Evolutionary conservation across 352 stramenopile species (phyloP).

Genomic region (Globisporangium rhizosaccharum): DNA sequence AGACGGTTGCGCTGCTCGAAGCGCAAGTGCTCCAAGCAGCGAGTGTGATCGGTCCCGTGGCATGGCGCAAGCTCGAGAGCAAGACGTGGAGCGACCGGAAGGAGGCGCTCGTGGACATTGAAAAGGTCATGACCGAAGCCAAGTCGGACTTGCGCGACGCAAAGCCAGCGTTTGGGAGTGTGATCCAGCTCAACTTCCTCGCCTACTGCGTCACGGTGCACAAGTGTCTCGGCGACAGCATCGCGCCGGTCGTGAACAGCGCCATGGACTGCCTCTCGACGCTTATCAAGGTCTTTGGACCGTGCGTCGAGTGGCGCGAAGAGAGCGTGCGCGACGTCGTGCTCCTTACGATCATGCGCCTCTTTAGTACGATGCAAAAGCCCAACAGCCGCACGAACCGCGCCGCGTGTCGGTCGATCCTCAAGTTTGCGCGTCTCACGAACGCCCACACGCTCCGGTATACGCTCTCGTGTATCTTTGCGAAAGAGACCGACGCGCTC

Average conservation of each 20-base stretch:
- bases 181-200: slow-evolving; percentile 59
- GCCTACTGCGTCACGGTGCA: slow-evolving; percentile 61
- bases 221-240: slow-evolving; percentile 52
- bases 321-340: slow-evolving; percentile 52
- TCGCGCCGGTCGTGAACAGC: slow-evolving; percentile 71
- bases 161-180: slow-evolving; percentile 48
- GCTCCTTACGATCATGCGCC: slow-evolving; percentile 52
- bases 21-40: slow-evolving; percentile 29
- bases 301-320: slow-evolving; percentile 72
- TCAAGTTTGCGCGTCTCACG: slow-evolving; percentile 65
- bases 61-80: slow-evolving; percentile 72
- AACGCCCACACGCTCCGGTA: slow-evolving; percentile 68
- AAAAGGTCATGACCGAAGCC: slow-evolving; percentile 60
- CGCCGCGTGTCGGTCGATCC: slow-evolving; percentile 61
- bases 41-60: slow-evolving; percentile 50
- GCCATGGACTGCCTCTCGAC: slow-evolving; percentile 64
- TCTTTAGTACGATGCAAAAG: slow-evolving; percentile 72
- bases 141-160: slow-evolving; percentile 69
- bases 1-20: slow-evolving; percentile 38
- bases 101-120: slow-evolving; percentile 69
- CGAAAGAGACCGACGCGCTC: slow-evolving; percentile 55
- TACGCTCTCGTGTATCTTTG: slow-evolving; percentile 68
- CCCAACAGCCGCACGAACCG: slow-evolving; percentile 71
- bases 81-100: slow-evolving; percentile 84
- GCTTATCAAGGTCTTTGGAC: slow-evolving; percentile 70